Conservation (phyloP, 441 rosid species). For the Metrosideros polymorpha region DNA sequence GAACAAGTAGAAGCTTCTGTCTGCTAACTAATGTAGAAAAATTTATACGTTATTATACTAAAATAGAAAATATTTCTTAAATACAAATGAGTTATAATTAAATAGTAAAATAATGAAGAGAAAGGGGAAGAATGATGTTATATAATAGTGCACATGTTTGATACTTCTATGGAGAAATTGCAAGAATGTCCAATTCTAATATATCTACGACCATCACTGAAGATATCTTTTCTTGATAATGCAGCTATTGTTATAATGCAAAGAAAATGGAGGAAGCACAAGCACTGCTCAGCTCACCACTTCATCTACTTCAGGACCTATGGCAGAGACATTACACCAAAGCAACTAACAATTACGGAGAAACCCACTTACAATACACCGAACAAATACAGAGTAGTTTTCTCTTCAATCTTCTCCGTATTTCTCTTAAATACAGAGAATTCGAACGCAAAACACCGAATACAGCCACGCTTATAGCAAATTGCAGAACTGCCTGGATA, state of each 20-base stretch:
- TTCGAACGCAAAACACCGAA: not conserved
- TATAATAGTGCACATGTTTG: not conserved
- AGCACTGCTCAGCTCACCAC: not conserved
- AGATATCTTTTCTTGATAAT: too few relatives aligned
- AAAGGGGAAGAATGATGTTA: not conserved
- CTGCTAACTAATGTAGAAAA: not conserved
- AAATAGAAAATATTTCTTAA: not conserved
- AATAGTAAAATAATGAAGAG: not conserved
- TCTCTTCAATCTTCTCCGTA: too few relatives aligned
- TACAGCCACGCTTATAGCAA: not conserved
- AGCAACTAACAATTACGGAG: not conserved
- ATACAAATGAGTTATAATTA: not conserved
- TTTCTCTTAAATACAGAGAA: not conserved
- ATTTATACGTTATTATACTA: not conserved
- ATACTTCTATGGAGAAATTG: not conserved
- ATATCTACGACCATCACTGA: not conserved
- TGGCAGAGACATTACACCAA: not conserved
- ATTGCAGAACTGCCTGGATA: not conserved
- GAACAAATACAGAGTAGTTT: not conserved
- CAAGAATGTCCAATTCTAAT: not conserved
- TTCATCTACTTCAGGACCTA: not conserved
- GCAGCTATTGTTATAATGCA: not conserved
- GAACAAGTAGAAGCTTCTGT: not conserved
- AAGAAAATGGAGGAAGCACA: not conserved
- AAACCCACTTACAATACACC: not conserved